Evolutionary conservation across 306 rosid genomes (phyloP).

Genomic region (Trifolium dubium): DNA sequence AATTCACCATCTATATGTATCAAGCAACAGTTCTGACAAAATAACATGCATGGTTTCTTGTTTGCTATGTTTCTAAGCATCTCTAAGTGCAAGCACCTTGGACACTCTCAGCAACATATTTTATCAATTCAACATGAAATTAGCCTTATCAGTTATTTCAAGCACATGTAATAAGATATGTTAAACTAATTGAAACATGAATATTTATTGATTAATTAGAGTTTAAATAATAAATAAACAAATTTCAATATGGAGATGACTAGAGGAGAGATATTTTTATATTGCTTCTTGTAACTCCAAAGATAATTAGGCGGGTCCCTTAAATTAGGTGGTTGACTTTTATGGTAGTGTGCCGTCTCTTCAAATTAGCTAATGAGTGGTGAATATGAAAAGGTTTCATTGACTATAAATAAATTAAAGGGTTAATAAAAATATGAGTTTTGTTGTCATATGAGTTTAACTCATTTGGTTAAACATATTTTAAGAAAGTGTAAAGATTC

Average conservation of each 20-base stretch:
- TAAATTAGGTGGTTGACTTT: background rate
- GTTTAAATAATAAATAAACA: background rate
- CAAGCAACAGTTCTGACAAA: background rate
- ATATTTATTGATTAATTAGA: background rate
- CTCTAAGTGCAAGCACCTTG: too few species aligned
- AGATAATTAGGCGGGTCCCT: background rate
- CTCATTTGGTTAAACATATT: too few species aligned
- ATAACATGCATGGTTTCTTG: too few species aligned
- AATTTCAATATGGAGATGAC: background rate
- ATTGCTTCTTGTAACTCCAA: conserved; percentile 1
- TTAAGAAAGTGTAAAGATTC: too few species aligned
- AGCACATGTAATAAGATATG: too few species aligned
- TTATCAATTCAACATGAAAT: too few species aligned
- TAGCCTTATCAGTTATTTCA: too few species aligned
- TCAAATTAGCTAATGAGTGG: background rate
- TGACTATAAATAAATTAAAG: background rate
- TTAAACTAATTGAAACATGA: too few species aligned
- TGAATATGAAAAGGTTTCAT: background rate
- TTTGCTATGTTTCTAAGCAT: too few species aligned
- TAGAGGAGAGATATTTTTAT: background rate
- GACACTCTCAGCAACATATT: too few species aligned
- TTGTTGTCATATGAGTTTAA: too few species aligned
- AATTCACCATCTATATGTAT: background rate
- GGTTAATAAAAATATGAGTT: too few species aligned
- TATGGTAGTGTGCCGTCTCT: background rate